These are phyloP conservation scores for Diplodia intermedia DNA, from an alignment of 2,329 filamentous ascomycete genomes.

Conservation along the genomic window DNA sequence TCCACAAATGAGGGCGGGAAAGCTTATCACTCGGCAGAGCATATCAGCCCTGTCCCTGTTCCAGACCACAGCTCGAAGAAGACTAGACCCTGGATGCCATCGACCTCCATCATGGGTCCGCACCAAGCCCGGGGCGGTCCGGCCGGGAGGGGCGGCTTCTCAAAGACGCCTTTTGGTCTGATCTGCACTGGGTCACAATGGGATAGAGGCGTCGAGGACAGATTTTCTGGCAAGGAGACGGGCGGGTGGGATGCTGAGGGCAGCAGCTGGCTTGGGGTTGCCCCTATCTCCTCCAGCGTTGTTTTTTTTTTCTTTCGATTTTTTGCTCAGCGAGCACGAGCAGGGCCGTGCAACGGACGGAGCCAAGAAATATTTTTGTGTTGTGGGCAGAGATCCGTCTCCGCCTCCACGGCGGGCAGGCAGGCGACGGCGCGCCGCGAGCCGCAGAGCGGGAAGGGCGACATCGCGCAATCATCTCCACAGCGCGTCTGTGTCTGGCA, in stretches of 20 bases:
- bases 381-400: conserved; percentile 7
- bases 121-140: conserved; percentile 7
- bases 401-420: not conserved
- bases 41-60: conserved; percentile 12
- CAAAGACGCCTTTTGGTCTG: not conserved
- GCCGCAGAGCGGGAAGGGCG: conserved; percentile 25
- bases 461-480: conserved; percentile 31
- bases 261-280: not conserved
- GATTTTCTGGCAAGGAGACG: not conserved
- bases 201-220: not conserved
- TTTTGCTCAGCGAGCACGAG: not conserved
- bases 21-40: conserved; percentile 15
- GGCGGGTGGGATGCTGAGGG: not conserved
- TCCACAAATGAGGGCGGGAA: not conserved
- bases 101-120: not conserved
- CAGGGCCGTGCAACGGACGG: not conserved
- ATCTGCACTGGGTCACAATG: not conserved
- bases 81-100: conserved; percentile 2
- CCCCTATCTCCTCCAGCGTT: too few species aligned
- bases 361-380: conserved; percentile 11
- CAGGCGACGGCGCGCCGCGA: not conserved
- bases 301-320: not conserved
- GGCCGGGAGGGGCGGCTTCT: conserved; percentile 5
- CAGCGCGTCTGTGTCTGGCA: conserved; percentile 18
- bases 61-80: conserved; percentile 18